Evolutionary conservation across 2,329 filamentous ascomycete species (phyloP), one percentile per base, ranked within the genome.

Genomic region (Domatiomyces catenatus): DNA sequence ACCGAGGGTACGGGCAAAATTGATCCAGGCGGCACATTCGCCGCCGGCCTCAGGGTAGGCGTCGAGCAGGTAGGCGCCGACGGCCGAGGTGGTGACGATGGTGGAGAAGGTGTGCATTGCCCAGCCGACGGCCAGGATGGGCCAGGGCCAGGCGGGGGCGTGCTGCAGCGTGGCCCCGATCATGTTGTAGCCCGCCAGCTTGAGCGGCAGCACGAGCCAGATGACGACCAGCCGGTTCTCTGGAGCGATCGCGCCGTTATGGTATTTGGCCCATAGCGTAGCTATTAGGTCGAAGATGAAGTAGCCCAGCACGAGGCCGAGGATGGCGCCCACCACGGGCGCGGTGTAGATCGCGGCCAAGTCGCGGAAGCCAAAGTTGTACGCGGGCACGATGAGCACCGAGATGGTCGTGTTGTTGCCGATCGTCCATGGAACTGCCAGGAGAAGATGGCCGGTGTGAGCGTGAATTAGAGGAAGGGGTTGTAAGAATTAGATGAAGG

Each of bases 271-370:
- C 56, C 73, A 75, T 39, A 67, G 63, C 26, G 61, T 63, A 3
- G 69, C 71, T 7, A 76, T 59, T 6, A 64, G 55, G 53, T 79
- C 75, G 61, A 78, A 74, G 42, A 77, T 63, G 65, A 69, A 77
- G 59, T 77, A 75, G 2, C 75, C 75, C 8, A 67, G 61, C 0
- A 71, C 46, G 50, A 52, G 54, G 26, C 75, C 76, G 1, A 78
- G 59, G 7, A 75, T 57, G 4, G 72, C 69, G 2, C 70, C 75
- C 2, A 76, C 68, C 17, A 79, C 68, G 1, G 73, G 73, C 1
- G 73, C 71, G 56, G 77, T 75, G 63, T 79, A 78, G 57, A 79
- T 74, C 48, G 67, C 68, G 1, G 69, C 75, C 42, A 76, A 69
- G 45, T 70, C 64, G 39, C 66, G 67, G 1, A 68, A 68, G 2